Evolutionary conservation across 441 rosid species (phyloP).

Genomic region (Biscutella laevigata): DNA sequence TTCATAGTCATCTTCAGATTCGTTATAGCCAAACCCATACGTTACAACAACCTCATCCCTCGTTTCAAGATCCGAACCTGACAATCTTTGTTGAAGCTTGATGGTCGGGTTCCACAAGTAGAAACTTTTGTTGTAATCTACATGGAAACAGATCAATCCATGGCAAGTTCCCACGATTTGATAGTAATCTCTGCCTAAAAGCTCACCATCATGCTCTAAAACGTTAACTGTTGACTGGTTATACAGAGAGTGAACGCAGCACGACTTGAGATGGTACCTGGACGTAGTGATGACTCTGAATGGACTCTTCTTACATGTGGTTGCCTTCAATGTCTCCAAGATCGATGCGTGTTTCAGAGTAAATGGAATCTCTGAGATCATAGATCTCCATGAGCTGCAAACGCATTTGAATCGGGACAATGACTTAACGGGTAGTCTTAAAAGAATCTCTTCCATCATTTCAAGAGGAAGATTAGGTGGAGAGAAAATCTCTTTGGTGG

Average conservation of each 20-base stretch:
- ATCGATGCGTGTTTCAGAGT: conserved; percentile 10
- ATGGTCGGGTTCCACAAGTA: conserved; percentile 31
- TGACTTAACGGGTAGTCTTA: conserved; percentile 27
- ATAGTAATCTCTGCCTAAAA: conserved; percentile 28
- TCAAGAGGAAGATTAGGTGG: conserved; percentile 20
- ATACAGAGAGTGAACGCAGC: conserved; percentile 23
- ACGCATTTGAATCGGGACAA: conserved; percentile 24
- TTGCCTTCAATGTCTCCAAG: conserved; percentile 15
- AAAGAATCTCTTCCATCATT: conserved; percentile 24
- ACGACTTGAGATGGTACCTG: conserved; percentile 22
- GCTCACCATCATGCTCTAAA: conserved; percentile 20
- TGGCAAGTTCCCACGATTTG: conserved; percentile 28
- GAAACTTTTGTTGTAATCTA: conserved; percentile 12
- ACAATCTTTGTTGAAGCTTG: conserved; percentile 15
- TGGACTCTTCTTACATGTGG: conserved; percentile 3
- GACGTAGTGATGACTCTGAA: conserved; percentile 24
- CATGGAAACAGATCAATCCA: conserved; percentile 26
- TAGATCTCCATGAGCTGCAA: conserved; percentile 23
- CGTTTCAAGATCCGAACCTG: conserved; percentile 13
- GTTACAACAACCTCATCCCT: conserved; percentile 14
- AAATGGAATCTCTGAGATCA: conserved; percentile 26
- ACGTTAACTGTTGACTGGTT: conserved; percentile 2
- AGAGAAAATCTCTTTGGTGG: conserved; percentile 1
- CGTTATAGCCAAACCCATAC: conserved; percentile 29
- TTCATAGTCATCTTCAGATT: conserved; percentile 23